phyloP scores from a whole-genome alignment of 306 rosid genomes.

The Cicer yamashitae region DNA sequence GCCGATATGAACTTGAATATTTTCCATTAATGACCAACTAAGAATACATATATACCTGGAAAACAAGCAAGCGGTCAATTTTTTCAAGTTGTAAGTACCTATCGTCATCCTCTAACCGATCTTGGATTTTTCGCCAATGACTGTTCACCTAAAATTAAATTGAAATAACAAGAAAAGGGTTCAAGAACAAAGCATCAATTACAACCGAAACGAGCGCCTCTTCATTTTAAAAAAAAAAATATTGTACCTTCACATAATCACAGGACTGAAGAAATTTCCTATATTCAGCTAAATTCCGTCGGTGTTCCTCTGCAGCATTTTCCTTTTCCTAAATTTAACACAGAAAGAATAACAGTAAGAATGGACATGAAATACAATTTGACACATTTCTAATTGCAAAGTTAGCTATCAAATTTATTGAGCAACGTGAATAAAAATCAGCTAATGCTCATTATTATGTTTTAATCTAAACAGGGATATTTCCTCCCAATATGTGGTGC shows the following conservation, averaged over 20 bases:
- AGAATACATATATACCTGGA: slow-evolving; percentile 65
- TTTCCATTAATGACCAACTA: slow-evolving; percentile 31
- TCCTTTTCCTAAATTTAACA: slow-evolving; percentile 79
- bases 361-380: slow-evolving; percentile 13
- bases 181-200: slow-evolving; percentile 36
- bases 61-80: slow-evolving; percentile 88
- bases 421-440: slow-evolving; percentile 13
- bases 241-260: slow-evolving; percentile 80
- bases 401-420: background rate
- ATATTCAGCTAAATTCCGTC: slow-evolving; percentile 70
- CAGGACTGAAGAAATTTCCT: slow-evolving; percentile 84
- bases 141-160: slow-evolving; percentile 68
- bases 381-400: slow-evolving; percentile 1
- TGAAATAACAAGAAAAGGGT: slow-evolving; percentile 6
- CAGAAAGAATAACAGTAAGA: slow-evolving; percentile 30
- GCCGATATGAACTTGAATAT: background rate
- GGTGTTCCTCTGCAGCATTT: slow-evolving; percentile 86
- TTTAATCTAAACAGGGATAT: slow-evolving; percentile 20
- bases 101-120: slow-evolving; percentile 96
- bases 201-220: slow-evolving; percentile 35
- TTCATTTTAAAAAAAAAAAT: slow-evolving; percentile 20
- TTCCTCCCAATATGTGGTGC: background rate
- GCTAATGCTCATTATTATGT: slow-evolving; percentile 15
- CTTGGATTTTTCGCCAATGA: slow-evolving; percentile 97
- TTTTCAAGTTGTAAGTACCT: slow-evolving; percentile 90